Percentiles rank a stretch among this genome's conserved stretches.
These are phyloP conservation scores for Neurospora sp. DNA, from an alignment of 495 filamentous ascomycete species.

Conservation along the genomic window DNA sequence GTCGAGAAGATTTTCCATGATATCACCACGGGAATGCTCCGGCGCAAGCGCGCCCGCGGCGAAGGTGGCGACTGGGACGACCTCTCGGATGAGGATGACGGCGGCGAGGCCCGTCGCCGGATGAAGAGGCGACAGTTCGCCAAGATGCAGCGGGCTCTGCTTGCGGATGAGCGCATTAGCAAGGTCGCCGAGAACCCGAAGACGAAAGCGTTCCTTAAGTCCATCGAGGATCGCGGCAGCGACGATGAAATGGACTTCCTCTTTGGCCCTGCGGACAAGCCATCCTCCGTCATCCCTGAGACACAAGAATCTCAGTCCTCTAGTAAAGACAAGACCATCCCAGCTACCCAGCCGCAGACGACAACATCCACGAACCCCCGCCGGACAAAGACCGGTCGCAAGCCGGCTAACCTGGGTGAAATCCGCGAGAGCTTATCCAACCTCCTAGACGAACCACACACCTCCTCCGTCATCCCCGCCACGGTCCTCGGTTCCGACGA, in stretches of 20 bases:
- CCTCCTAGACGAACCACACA: conserved; percentile 59
- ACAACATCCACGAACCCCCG: conserved; percentile 46
- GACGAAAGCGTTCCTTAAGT: conserved; percentile 77
- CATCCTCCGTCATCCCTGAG: conserved; percentile 9
- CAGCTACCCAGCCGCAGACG: conserved; percentile 35
- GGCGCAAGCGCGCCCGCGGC: conserved; percentile 49
- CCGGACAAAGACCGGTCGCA: conserved; percentile 49
- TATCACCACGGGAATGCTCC: conserved; percentile 74
- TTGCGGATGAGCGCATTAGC: conserved; percentile 83
- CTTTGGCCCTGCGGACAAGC: conserved; percentile 38
- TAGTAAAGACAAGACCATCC: conserved; percentile 23
- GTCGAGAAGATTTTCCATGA: conserved; percentile 86
- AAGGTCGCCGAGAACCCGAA: conserved; percentile 88
- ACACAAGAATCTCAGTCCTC: conserved; percentile 32
- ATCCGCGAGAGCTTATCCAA: conserved; percentile 72
- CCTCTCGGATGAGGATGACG: conserved; percentile 81
- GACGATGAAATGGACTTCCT: conserved; percentile 77
- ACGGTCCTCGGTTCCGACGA: conserved; percentile 34
- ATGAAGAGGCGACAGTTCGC: conserved; percentile 82
- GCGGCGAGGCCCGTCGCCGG: conserved; percentile 61
- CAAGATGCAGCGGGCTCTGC: conserved; percentile 79
- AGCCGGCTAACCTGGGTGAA: conserved; percentile 61
- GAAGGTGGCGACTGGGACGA: conserved; percentile 60
- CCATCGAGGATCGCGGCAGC: conserved; percentile 73
- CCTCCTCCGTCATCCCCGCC: conserved; percentile 33